Percentiles rank a stretch among this genome's conserved stretches.
Conservation (phyloP, 169 alveolate species). For the Amoebophrya sp. region DNA sequence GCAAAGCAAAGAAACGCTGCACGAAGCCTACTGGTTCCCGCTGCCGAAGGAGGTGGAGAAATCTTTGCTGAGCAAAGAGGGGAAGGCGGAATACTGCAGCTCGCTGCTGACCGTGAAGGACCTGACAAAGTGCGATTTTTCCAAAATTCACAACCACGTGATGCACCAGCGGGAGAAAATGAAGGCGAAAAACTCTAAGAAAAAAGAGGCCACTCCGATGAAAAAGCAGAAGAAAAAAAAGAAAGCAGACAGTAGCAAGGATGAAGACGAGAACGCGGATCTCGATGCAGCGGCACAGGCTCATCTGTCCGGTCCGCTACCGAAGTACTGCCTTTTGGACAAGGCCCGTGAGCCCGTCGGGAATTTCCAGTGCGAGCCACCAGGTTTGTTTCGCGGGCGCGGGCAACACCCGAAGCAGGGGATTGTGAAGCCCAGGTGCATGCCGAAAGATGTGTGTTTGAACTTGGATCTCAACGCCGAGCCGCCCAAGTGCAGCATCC, state of each 20-base stretch:
- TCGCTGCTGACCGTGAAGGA: background rate
- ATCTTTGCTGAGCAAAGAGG: background rate
- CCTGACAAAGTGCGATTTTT: background rate
- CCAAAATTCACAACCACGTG: no score
- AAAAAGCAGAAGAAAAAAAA: no score
- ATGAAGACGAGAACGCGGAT: no score
- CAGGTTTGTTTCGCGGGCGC: constrained; percentile 98
- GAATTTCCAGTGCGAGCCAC: constrained; percentile 69
- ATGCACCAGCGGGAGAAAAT: background rate
- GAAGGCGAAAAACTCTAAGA: background rate
- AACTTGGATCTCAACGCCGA: constrained; percentile 89
- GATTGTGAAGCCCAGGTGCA: constrained; percentile 69
- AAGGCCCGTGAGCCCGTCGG: background rate
- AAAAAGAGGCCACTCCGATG: no score
- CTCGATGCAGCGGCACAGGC: no score
- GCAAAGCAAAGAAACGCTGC: no score
- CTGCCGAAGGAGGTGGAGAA: background rate
- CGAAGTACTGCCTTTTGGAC: background rate
- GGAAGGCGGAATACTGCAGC: background rate
- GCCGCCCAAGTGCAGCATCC: constrained; percentile 67
- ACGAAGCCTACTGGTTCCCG: background rate
- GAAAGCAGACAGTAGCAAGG: no score
- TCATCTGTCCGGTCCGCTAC: background rate
- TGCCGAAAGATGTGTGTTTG: constrained; percentile 89
- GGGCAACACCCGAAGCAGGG: constrained; percentile 99